phyloP scores from a whole-genome alignment of 345 rosid species.

The Balakata baccata region DNA sequence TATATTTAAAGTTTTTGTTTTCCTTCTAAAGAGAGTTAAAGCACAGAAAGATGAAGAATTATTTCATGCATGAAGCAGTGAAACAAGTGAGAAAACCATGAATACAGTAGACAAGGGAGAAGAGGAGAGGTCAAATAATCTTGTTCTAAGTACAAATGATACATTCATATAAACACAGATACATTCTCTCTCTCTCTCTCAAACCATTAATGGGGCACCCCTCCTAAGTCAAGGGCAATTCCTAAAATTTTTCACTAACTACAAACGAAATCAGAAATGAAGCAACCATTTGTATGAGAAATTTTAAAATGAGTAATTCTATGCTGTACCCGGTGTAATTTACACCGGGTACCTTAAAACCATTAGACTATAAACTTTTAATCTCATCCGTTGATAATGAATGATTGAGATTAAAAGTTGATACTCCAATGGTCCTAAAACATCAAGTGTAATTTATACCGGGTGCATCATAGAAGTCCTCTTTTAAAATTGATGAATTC shows the following conservation, averaged over 20 bases:
- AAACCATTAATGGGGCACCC: constrained; percentile 22
- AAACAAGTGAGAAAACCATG: not conserved
- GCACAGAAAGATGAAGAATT: not conserved
- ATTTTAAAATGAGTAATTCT: too few relatives aligned
- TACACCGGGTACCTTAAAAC: too few relatives aligned
- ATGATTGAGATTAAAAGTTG: too few relatives aligned
- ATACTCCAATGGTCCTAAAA: too few relatives aligned
- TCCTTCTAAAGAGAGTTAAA: not conserved
- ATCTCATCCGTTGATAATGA: too few relatives aligned
- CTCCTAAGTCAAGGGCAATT: constrained; percentile 11
- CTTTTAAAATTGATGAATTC: too few relatives aligned
- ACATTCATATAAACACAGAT: constrained; percentile 30
- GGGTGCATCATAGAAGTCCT: too few relatives aligned
- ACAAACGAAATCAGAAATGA: too few relatives aligned
- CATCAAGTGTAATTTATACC: too few relatives aligned
- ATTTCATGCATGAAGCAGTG: constrained; percentile 31
- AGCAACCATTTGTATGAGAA: too few relatives aligned
- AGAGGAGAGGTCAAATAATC: constrained; percentile 29
- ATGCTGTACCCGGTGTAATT: too few relatives aligned
- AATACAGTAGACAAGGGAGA: constrained; percentile 13
- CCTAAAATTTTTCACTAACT: not conserved
- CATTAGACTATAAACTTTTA: too few relatives aligned
- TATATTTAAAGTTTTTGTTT: not conserved
- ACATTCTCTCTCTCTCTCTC: constrained; percentile 4
- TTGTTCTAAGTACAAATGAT: constrained; percentile 16